phyloP scores from a whole-genome alignment of 2,329 filamentous ascomycete species.

The Trichocomaceae sp. region DNA sequence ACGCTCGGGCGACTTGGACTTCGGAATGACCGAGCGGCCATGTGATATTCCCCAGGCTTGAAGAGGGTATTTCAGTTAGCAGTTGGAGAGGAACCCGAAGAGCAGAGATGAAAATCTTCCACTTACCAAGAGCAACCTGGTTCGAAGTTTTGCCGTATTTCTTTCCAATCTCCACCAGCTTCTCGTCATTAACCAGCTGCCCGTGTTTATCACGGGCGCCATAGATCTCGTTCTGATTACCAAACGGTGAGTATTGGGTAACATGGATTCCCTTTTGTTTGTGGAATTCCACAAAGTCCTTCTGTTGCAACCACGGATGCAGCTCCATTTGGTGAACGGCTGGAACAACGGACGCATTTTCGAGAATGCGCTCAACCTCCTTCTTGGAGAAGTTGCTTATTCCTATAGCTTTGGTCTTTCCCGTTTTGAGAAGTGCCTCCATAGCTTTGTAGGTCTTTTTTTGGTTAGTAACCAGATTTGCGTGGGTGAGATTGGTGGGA shows the following conservation, averaged over 20 bases:
- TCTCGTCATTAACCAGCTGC: conserved; percentile 48
- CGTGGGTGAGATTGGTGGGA: not conserved
- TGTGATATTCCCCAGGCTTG: conserved; percentile 49
- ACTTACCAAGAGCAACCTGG: conserved; percentile 45
- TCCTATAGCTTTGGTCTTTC: conserved; percentile 53
- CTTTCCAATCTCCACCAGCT: conserved; percentile 45
- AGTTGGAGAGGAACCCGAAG: not conserved
- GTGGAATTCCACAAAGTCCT: conserved; percentile 47
- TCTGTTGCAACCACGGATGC: conserved; percentile 62
- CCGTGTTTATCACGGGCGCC: conserved; percentile 34
- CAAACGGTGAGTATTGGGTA: conserved; percentile 46
- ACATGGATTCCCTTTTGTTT: conserved; percentile 46
- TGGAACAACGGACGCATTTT: conserved; percentile 56
- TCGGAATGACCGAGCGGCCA: conserved; percentile 48
- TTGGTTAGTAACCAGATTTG: not conserved
- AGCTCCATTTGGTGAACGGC: conserved; percentile 76
- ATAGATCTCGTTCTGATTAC: conserved; percentile 47
- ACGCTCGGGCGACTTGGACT: conserved; percentile 41
- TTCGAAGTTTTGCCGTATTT: conserved; percentile 46
- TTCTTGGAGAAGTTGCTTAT: conserved; percentile 53
- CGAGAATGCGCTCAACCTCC: conserved; percentile 49
- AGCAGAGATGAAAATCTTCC: not conserved
- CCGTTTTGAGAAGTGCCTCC: conserved; percentile 49
- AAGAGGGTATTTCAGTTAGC: not conserved
- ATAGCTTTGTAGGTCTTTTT: conserved; percentile 47